Conservation (phyloP, 805 yeast species). For the Hanseniaspora nectarophila region DNA sequence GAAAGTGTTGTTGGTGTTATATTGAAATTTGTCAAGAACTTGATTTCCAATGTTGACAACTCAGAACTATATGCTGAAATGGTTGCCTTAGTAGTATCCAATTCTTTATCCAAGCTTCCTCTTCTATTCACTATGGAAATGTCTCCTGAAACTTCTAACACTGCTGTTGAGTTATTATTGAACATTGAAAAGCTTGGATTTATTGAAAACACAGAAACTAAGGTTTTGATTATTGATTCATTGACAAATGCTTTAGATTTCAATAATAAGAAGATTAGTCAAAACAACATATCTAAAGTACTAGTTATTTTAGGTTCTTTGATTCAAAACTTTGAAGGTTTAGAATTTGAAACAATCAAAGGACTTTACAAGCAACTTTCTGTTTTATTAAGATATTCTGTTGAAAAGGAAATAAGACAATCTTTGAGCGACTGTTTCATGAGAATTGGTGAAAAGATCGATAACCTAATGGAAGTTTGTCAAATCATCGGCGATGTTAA, state of each 20-base stretch:
- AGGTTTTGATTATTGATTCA: conserved; percentile 42
- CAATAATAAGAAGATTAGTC: conserved; percentile 40
- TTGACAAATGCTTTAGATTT: conserved; percentile 50
- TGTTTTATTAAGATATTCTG: conserved; percentile 45
- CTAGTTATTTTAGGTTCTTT: conserved; percentile 46
- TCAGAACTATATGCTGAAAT: conserved; percentile 38
- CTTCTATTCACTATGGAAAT: conserved; percentile 32
- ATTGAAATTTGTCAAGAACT: conserved; percentile 40
- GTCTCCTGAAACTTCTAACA: conserved; percentile 37
- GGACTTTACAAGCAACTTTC: conserved; percentile 42
- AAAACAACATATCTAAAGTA: conserved; percentile 43
- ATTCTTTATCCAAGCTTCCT: conserved; percentile 43
- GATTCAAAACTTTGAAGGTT: conserved; percentile 25
- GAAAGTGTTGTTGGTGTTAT: conserved; percentile 49
- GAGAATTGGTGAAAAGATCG: conserved; percentile 45
- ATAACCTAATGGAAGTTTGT: conserved; percentile 36
- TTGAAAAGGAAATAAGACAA: conserved; percentile 51
- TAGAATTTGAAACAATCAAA: conserved; percentile 39
- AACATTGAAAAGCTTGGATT: conserved; percentile 47
- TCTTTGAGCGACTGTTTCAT: conserved; percentile 49
- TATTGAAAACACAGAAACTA: conserved; percentile 44
- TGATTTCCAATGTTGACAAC: conserved; percentile 34
- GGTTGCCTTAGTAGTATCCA: conserved; percentile 47
- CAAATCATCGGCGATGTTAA: conserved; percentile 53
- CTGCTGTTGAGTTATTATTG: conserved; percentile 40